These are phyloP conservation scores for Iris macrosiphon DNA, from an alignment of 106 monocot genomes.

Conservation along the genomic window DNA sequence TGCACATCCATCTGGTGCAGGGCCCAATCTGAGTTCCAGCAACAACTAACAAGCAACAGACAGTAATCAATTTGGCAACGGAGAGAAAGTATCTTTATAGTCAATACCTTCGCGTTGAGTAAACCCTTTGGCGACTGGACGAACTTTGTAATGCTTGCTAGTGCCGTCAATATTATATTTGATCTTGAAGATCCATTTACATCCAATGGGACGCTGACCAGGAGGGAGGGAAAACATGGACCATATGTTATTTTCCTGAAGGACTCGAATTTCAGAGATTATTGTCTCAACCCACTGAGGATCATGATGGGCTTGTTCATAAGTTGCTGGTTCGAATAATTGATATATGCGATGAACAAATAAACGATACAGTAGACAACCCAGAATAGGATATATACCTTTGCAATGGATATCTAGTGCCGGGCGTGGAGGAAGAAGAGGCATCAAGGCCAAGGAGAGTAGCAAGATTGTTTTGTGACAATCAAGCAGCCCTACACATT, in stretches of 20 bases:
- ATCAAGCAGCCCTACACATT: too few species aligned
- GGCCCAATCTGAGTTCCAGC: neutral
- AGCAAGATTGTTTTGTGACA: too few species aligned
- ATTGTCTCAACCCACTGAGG: neutral
- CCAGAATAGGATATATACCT: too few species aligned
- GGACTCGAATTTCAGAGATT: neutral
- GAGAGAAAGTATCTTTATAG: neutral
- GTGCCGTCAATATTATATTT: neutral
- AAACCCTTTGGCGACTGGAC: neutral
- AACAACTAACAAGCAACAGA: neutral
- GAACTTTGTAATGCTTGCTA: neutral
- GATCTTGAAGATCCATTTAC: conserved; percentile 4
- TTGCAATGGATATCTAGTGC: too few species aligned
- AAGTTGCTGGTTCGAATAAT: too few species aligned
- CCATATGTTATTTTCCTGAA: neutral
- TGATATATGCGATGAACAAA: too few species aligned
- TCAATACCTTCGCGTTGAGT: neutral
- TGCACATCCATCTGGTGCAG: neutral
- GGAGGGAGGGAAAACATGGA: neutral
- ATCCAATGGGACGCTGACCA: neutral
- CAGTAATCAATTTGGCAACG: neutral
- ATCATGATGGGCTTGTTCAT: too few species aligned
- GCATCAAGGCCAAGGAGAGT: too few species aligned
- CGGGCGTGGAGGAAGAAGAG: too few species aligned
- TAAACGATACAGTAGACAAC: too few species aligned